Base-by-base conservation (phyloP, 768 basidiomycete genomes). In the Podaxis sp. region DNA sequence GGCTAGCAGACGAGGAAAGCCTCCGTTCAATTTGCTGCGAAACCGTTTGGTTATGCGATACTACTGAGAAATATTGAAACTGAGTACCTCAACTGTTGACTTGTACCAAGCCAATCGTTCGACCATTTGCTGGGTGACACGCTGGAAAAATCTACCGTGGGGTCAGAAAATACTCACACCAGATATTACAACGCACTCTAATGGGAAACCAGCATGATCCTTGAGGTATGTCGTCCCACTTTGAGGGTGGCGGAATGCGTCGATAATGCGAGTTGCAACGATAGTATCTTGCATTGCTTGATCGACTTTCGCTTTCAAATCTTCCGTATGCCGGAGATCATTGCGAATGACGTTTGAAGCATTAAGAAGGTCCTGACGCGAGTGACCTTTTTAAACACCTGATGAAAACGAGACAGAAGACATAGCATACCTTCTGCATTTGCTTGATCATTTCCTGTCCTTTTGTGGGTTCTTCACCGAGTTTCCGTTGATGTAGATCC, bases 271-370 rank as follows among this genome's bases (percentile, higher is more conserved):
- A 6, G 84, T 91, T 2, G 89, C 85, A 27, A 86, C 77, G 56
- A 93, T 91, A 23, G 87, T 90, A 66, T 93, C 92, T 72, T 90
- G 85, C 27, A 91, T 86, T 0, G 88, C 82, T 71, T 88, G 86
- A 55, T 92, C 89, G 11, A 87, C 85, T 76, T 90, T 91, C 2
- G 77, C 73, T 68, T 88, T 89, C 51, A 93, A 74, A 71, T 92
- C 89, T 61, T 82, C 82, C 27, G 87, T 86, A 44, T 84, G 79
- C 58, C 83, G 80, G 25, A 82, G 73, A 69, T 94, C 91, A 14
- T 84, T 81, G 57, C 85, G 86, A 40, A 89, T 82, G 21, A 80
- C 82, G 5, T 84, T 81, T 35, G 85, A 78, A 2, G 82, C 80
- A 65, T 83, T 82, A 47, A 87, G 76, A 44, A 89, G 76, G 61